Evolutionary conservation across 2,329 filamentous ascomycete species (phyloP), one percentile per base, ranked within the genome.

Genomic region (Clonostachys byssicola): DNA sequence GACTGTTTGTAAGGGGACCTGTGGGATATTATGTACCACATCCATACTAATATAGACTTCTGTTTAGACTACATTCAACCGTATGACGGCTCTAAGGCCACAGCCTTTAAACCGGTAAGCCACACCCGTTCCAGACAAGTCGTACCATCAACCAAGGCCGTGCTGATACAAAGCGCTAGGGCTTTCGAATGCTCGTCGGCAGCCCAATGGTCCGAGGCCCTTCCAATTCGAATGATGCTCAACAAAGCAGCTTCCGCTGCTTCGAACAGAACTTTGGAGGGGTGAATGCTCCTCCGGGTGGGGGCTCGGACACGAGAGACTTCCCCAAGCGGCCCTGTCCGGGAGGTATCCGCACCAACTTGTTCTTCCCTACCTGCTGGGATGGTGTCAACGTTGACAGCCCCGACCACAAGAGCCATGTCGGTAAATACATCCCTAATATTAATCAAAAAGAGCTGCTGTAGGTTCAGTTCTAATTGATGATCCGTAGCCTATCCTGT

Each of bases 321-420:
- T 62, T 64, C 49, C 68, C 68, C 4, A 57, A 55, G 16, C 57
- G 54, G 18, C 58, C 65, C 10, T 73, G 70, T 52, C 61, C 63
- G 39, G 67, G 64, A 23, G 70, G 70, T 5, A 72, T 72, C 47
- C 66, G 70, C 52, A 67, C 68, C 6, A 73, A 69, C 23, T 61
- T 73, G 23, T 67, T 65, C 5, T 74, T 73, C 52, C 70, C 70
- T 2, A 68, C 67, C 72, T 95, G 90, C 78, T 95, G 89, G 86
- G 88, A 92, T 57, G 76, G 81, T 56, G 74, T 85, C 55, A 75
- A 85, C 52, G 47, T 71, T 6, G 77, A 80, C 55, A 76, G 74
- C 9, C 48, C 59, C 1, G 73, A 84, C 60, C 80, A 85, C 67
- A 74, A 73, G 62, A 70, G 70, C 52, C 81, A 96, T 61, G 78